phyloP scores from a whole-genome alignment of 2,329 filamentous ascomycete species.

The Beauveria sp. region DNA sequence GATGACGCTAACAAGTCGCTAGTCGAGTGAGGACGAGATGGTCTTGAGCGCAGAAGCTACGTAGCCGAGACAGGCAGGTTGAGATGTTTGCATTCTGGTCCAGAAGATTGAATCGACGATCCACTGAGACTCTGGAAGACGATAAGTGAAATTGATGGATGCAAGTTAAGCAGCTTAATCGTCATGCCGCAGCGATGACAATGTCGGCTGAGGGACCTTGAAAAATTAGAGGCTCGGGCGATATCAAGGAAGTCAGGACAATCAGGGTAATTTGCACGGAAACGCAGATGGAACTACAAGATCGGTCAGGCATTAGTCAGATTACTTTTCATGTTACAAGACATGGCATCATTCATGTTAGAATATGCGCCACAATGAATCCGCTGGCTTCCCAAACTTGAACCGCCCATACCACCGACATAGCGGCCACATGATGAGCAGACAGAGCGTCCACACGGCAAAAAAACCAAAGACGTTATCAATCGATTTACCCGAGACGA shows the following conservation, averaged over 20 bases:
- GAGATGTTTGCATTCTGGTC: background rate
- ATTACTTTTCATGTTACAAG: background rate
- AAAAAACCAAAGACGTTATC: constrained; percentile 31
- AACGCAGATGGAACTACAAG: too few species aligned
- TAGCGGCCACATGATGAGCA: constrained; percentile 33
- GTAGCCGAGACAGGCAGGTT: too few species aligned
- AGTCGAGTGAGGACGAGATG: too few species aligned
- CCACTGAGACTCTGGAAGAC: background rate
- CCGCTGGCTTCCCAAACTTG: constrained; percentile 31
- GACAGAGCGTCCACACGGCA: constrained; percentile 25
- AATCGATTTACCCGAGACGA: constrained; percentile 22
- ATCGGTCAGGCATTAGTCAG: background rate
- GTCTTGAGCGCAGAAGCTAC: too few species aligned
- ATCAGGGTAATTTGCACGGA: too few species aligned
- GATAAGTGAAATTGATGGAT: background rate
- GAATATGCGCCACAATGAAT: constrained; percentile 41
- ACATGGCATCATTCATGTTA: constrained; percentile 16
- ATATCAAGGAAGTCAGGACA: too few species aligned
- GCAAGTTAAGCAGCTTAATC: background rate
- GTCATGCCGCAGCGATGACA: background rate
- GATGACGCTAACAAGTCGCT: background rate
- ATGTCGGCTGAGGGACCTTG: background rate
- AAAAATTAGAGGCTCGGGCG: too few species aligned
- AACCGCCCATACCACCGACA: constrained; percentile 35
- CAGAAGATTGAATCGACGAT: background rate